Percentiles rank a stretch among this genome's conserved stretches.
phyloP scores from a whole-genome alignment of 2,329 filamentous ascomycete species.

The Calonectria fujianensis region DNA sequence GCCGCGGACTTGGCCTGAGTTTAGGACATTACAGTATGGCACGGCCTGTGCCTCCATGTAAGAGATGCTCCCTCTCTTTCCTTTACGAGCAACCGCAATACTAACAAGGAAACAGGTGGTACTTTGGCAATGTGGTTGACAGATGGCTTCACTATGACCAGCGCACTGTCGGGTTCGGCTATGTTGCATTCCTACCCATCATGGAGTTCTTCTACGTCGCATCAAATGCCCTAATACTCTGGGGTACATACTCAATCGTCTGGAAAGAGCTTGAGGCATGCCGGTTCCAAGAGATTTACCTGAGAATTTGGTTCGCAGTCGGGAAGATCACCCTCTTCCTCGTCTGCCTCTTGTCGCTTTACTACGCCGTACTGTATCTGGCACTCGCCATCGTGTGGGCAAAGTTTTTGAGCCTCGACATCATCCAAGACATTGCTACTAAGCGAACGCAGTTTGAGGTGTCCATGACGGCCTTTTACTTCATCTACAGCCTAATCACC shows the following conservation, averaged over 20 bases:
- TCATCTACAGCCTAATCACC: slow-evolving; percentile 39
- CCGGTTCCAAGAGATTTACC: slow-evolving; percentile 10
- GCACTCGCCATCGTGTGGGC: slow-evolving; percentile 41
- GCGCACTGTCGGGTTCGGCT: slow-evolving; percentile 30
- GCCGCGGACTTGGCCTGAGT: slow-evolving; percentile 34
- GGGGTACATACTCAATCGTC: slow-evolving; percentile 39
- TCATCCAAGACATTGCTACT: slow-evolving; percentile 35
- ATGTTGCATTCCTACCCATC: slow-evolving; percentile 40
- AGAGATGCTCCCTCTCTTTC: not conserved
- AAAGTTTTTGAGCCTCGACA: slow-evolving; percentile 37
- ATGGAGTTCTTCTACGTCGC: slow-evolving; percentile 38
- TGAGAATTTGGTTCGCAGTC: slow-evolving; percentile 25
- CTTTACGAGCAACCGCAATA: accelerated
- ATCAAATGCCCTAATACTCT: slow-evolving; percentile 38
- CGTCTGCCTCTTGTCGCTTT: slow-evolving; percentile 37
- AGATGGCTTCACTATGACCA: slow-evolving; percentile 39
- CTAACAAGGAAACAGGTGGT: slow-evolving; percentile 31
- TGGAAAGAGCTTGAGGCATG: slow-evolving; percentile 31
- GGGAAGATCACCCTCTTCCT: slow-evolving; percentile 38
- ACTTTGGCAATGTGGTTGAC: slow-evolving; percentile 34
- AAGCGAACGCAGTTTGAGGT: slow-evolving; percentile 42
- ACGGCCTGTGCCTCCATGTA: slow-evolving; percentile 26
- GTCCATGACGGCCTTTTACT: slow-evolving; percentile 34
- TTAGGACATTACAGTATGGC: slow-evolving; percentile 34
- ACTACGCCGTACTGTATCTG: slow-evolving; percentile 36